A percentile compares a stretch with the other conserved stretches of the same genome.
These are phyloP conservation scores for Chlamydomonas applanata DNA, from an alignment of 139 green algal species.

Conservation along the genomic window DNA sequence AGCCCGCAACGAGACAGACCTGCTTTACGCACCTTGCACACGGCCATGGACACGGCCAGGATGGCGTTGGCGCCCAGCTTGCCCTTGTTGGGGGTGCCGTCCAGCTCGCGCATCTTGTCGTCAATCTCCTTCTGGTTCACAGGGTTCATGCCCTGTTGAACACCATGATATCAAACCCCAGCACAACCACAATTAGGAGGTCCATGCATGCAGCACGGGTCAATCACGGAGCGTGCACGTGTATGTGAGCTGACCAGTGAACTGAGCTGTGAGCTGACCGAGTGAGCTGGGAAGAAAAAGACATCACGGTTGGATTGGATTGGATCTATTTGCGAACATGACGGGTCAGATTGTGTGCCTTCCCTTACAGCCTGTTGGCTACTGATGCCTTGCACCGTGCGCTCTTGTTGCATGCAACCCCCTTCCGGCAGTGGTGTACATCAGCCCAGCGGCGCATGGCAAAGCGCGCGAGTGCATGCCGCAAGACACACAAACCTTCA, in stretches of 20 bases:
- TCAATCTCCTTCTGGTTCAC: conserved; percentile 90
- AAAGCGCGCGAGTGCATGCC: background rate
- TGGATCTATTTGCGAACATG: too few relatives aligned
- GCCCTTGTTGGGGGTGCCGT: conserved; percentile 97
- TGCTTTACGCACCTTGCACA: conserved; percentile 64
- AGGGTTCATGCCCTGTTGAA: conserved; percentile 82
- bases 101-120: conserved; percentile 90
- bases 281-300: background rate
- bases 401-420: too few relatives aligned
- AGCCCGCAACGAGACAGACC: background rate
- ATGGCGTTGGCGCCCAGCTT: conserved; percentile 98
- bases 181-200: background rate
- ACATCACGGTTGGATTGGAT: background rate
- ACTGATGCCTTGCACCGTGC: too few relatives aligned
- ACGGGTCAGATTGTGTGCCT: too few relatives aligned
- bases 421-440: too few relatives aligned
- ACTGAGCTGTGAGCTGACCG: too few relatives aligned
- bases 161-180: background rate
- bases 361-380: too few relatives aligned
- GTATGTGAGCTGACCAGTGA: too few relatives aligned
- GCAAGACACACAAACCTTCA: conserved; percentile 55
- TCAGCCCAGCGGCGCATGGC: too few relatives aligned
- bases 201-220: too few relatives aligned
- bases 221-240: too few relatives aligned
- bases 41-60: conserved; percentile 95